Base-by-base conservation (phyloP, 1,284 basidiomycete genomes). In the Heliocybe sulcata region DNA sequence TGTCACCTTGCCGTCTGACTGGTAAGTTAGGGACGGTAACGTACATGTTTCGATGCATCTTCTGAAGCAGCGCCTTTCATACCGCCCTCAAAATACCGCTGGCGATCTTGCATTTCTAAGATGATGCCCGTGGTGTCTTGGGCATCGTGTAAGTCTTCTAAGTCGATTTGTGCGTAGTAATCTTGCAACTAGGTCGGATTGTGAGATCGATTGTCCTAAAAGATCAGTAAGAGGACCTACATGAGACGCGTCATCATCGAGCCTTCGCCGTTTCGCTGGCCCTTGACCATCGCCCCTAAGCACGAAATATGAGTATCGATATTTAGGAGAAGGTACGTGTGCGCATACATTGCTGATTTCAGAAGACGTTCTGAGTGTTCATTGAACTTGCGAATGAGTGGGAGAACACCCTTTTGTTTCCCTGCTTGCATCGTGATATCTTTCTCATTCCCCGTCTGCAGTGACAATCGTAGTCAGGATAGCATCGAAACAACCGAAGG, bases 361-460 rank as follows among this genome's bases (percentile, higher is more conserved):
- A 98, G 75, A 14, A 98, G 72, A 59, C 93, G 78, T 63, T 95
- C 91, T 0, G 93, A 96, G 69, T 99, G 97, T 65, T 98, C 93
- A 65, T 99, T 99, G 74, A 99, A 99, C 63, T 96, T 89, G 45
- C 97, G 81, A 63, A 99, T 98, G 31, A 99, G 79, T 0, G 97
- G 97, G 35, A 99, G 70, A 19, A 90, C 89, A 22, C 86, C 87
- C 51, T 87, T 79, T 67, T 97, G 90, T 61, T 87, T 83, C 6
- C 97, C 97, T 3, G 95, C 86, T 65, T 94, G 90, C 97, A 99
- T 99, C 0, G 97, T 98, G 48, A 92, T 72, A 65, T 99, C 97
- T 66, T 82, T 85, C 58, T 86, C 80, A 61, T 94, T 96, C 3
- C 92, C 90, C 1, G 88, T 88, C 89, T 94, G 58, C 11, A 12